These are phyloP conservation scores for Orbilia javanica DNA, from an alignment of 2,329 filamentous ascomycete species.

Conservation along the genomic window DNA sequence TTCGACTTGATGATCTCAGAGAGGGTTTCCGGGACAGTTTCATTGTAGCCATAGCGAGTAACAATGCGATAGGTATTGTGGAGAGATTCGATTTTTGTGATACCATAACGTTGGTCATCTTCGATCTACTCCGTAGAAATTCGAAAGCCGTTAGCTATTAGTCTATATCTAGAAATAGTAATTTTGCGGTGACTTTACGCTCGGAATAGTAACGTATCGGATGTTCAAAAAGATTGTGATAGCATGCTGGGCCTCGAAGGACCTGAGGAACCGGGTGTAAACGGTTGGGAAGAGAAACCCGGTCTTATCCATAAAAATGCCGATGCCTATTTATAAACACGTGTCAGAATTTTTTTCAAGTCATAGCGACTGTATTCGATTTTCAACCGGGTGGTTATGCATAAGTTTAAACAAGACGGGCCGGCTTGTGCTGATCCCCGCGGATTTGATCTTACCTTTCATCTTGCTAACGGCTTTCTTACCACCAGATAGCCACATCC, in stretches of 20 bases:
- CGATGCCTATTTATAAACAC: slow-evolving; percentile 67
- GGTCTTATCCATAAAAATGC: slow-evolving; percentile 83
- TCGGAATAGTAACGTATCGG: slow-evolving; percentile 67
- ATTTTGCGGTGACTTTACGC: slow-evolving; percentile 40
- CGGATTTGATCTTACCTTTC: slow-evolving; percentile 26
- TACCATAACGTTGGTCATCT: slow-evolving; percentile 67
- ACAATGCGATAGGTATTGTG: slow-evolving; percentile 77
- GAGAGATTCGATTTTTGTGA: slow-evolving; percentile 67
- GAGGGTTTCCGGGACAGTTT: slow-evolving; percentile 76
- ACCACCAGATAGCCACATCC: slow-evolving; percentile 41
- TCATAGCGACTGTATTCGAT: no score
- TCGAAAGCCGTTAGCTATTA: not conserved
- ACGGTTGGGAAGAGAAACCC: slow-evolving; percentile 75
- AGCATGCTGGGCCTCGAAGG: slow-evolving; percentile 76
- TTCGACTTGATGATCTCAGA: slow-evolving; percentile 64
- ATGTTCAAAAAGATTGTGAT: slow-evolving; percentile 82
- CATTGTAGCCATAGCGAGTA: slow-evolving; percentile 79
- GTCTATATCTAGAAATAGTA: not conserved
- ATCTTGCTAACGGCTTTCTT: slow-evolving; percentile 45
- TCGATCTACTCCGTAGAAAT: slow-evolving; percentile 60
- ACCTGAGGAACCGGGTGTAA: slow-evolving; percentile 79
- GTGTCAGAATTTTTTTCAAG: no score
- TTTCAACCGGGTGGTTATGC: no score
- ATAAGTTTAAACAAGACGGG: no score
- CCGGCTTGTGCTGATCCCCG: no score